These are phyloP conservation scores for Yueomyces sinensis DNA, from an alignment of 805 yeast species.

Conservation along the genomic window DNA sequence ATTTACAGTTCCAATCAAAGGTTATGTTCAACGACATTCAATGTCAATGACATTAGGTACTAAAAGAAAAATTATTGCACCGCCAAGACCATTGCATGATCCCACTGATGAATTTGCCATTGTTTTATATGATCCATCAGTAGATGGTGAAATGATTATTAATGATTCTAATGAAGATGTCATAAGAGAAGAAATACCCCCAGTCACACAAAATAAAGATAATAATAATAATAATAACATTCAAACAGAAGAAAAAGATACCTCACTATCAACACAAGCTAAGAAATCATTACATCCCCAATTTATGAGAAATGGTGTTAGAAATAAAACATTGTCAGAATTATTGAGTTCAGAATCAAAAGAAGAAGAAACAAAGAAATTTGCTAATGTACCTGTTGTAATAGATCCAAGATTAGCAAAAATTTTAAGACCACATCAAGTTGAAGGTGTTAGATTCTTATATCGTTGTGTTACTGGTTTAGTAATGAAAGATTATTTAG, in stretches of 20 bases:
- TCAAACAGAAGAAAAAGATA: slow-evolving; percentile 7
- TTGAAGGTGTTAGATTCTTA: slow-evolving; percentile 86
- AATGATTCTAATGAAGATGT: slow-evolving; percentile 6
- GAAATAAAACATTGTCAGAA: slow-evolving; percentile 57
- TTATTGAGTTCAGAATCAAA: slow-evolving; percentile 56
- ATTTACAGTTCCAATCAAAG: slow-evolving; percentile 52
- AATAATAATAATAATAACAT: slow-evolving; percentile 15
- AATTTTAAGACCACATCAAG: slow-evolving; percentile 87
- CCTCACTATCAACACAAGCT: not conserved
- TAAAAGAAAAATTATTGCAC: slow-evolving; percentile 48
- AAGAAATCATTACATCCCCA: slow-evolving; percentile 21
- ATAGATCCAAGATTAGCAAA: slow-evolving; percentile 81
- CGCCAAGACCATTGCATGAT: slow-evolving; percentile 92
- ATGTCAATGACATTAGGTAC: slow-evolving; percentile 84
- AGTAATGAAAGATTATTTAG: slow-evolving; percentile 29
- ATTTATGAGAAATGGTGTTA: slow-evolving; percentile 21
- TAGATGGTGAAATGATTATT: slow-evolving; percentile 40
- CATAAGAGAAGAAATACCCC: slow-evolving; percentile 11
- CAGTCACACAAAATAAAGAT: slow-evolving; percentile 19
- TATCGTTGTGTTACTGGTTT: slow-evolving; percentile 87
- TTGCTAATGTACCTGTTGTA: slow-evolving; percentile 88
- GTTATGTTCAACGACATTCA: slow-evolving; percentile 22
- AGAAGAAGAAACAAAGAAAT: slow-evolving; percentile 31
- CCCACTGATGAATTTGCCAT: slow-evolving; percentile 90
- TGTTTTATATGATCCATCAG: slow-evolving; percentile 89